These are phyloP conservation scores for Euryodendron excelsum DNA, from an alignment of 148 eudicot genomes.

Conservation along the genomic window DNA sequence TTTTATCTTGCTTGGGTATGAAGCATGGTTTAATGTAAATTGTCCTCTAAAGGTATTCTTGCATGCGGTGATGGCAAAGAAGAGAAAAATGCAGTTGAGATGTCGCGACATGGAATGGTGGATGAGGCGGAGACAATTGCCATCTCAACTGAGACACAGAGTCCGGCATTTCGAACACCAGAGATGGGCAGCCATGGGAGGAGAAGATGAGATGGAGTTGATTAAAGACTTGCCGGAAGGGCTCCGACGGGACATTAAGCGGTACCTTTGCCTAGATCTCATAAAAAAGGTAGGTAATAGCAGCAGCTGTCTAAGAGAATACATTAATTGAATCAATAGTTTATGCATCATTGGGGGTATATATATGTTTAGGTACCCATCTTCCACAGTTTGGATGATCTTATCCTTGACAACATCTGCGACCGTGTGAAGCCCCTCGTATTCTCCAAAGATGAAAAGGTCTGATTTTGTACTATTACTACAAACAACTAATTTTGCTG, in stretches of 20 bases:
- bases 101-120: conserved; percentile 90
- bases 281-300: conserved; percentile 51
- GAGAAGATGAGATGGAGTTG: conserved; percentile 83
- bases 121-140: conserved; percentile 86
- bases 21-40: no score
- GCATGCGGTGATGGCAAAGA: conserved; percentile 72
- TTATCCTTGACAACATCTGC: conserved; percentile 89
- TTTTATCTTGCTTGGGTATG: no score
- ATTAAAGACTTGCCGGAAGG: conserved; percentile 89
- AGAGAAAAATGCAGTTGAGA: conserved; percentile 74
- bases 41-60: conserved; percentile 51
- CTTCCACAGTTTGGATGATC: conserved; percentile 75
- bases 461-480: conserved; percentile 3
- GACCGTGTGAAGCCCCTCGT: conserved; percentile 82
- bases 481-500: no score
- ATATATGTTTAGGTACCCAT: conserved; percentile 74
- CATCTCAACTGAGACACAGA: conserved; percentile 65
- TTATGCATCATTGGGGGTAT: no score
- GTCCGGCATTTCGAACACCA: conserved; percentile 76
- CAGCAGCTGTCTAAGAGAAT: no score
- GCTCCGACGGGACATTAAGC: conserved; percentile 85
- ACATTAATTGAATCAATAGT: no score
- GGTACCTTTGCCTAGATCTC: conserved; percentile 84
- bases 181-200: conserved; percentile 71
- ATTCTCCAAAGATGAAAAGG: conserved; percentile 84